Conservation (phyloP, 2,329 filamentous ascomycete species). For the Chaetomiaceae sp. region DNA sequence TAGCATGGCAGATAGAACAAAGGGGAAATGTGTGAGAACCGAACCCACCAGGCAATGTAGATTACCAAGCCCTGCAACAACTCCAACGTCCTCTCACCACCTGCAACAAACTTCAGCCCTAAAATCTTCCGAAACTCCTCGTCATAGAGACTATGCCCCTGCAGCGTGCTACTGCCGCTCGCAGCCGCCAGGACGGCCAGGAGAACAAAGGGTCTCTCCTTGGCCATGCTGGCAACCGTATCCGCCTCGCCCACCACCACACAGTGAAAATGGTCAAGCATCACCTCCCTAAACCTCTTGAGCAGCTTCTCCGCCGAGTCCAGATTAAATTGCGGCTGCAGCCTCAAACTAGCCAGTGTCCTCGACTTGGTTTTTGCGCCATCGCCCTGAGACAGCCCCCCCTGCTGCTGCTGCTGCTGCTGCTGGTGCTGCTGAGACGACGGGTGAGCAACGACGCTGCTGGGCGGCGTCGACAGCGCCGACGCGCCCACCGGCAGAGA, state of each 20-base stretch:
- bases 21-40: too few species aligned
- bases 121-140: constrained; percentile 54
- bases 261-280: constrained; percentile 43
- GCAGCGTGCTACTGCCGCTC: constrained; percentile 44
- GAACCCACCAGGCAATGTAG: constrained; percentile 52
- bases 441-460: constrained; percentile 5
- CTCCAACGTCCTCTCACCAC: constrained; percentile 54
- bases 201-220: constrained; percentile 48
- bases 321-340: constrained; percentile 52
- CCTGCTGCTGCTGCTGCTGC: not conserved
- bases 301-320: constrained; percentile 48
- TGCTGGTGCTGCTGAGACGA: not conserved
- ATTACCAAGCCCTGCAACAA: constrained; percentile 54
- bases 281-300: constrained; percentile 38
- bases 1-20: not conserved
- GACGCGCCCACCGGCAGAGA: constrained; percentile 27
- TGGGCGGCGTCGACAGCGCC: constrained; percentile 25
- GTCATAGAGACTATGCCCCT: constrained; percentile 52
- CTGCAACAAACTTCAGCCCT: constrained; percentile 53
- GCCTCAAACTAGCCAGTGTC: constrained; percentile 32
- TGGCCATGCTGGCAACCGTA: constrained; percentile 42
- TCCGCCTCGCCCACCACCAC: constrained; percentile 39
- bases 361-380: constrained; percentile 18
- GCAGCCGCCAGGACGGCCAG: constrained; percentile 50
- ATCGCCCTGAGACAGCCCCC: constrained; percentile 7